phyloP scores from a whole-genome alignment of 371 early-diverging fungal genomes.

The Phascolomyces articulosus region DNA sequence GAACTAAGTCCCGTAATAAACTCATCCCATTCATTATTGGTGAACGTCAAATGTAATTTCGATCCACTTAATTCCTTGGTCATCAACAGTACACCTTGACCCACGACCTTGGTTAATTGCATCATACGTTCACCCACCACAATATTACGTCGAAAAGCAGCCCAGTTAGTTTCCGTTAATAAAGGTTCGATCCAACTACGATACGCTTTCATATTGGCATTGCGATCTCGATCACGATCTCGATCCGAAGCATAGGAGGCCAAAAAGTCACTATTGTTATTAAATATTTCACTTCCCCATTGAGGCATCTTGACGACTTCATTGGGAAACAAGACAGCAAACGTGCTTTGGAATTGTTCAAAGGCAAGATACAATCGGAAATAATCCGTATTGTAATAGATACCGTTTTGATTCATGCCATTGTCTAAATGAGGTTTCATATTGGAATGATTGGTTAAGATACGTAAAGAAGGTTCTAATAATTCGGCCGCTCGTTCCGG shows the following conservation, averaged over 20 bases:
- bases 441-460: slow-evolving; percentile 42
- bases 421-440: slow-evolving; percentile 56
- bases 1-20: slow-evolving; percentile 41
- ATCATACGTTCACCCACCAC: slow-evolving; percentile 54
- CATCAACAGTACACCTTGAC: slow-evolving; percentile 50
- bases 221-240: slow-evolving; percentile 46
- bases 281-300: slow-evolving; percentile 9
- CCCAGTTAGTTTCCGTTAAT: slow-evolving; percentile 50
- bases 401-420: slow-evolving; percentile 58
- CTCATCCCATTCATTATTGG: slow-evolving; percentile 56
- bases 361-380: slow-evolving; percentile 50
- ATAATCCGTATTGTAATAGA: slow-evolving; percentile 57
- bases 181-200: slow-evolving; percentile 48
- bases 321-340: slow-evolving; percentile 38
- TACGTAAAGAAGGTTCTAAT: slow-evolving; percentile 35
- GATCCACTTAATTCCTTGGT: slow-evolving; percentile 55
- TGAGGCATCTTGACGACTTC: slow-evolving; percentile 24
- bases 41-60: slow-evolving; percentile 53
- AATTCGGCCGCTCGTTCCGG: slow-evolving; percentile 33
- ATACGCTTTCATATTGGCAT: slow-evolving; percentile 52
- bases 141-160: slow-evolving; percentile 53
- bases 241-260: slow-evolving; percentile 14
- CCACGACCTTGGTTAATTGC: slow-evolving; percentile 45
- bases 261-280: slow-evolving; percentile 4
- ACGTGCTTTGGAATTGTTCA: slow-evolving; percentile 48